Evolutionary conservation across 306 rosid genomes (phyloP).

Genomic region (Carpinus fangiana): DNA sequence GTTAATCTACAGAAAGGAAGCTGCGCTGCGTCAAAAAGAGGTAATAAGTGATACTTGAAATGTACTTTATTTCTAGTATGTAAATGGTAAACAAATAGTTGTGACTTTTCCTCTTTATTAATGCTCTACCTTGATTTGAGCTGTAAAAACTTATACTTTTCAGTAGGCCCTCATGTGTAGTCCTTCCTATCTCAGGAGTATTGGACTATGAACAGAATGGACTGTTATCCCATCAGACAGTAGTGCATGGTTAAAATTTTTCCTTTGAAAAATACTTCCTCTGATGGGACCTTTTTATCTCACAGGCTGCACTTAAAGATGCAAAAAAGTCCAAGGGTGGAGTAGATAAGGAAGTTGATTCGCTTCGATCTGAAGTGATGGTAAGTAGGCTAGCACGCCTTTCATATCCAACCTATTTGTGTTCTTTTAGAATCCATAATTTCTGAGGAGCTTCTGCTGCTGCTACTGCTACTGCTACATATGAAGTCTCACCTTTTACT

Average conservation of each 20-base stretch:
- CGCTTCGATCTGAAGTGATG: constrained; percentile 60
- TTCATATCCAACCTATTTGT: background rate
- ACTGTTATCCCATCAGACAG: constrained; percentile 22
- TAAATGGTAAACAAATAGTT: constrained; percentile 5
- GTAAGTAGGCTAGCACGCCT: constrained; percentile 35
- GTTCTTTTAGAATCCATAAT: constrained; percentile 9
- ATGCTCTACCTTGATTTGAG: background rate
- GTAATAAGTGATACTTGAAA: constrained; percentile 43
- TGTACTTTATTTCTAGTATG: constrained; percentile 22
- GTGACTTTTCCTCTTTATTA: background rate
- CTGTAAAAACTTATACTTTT: background rate
- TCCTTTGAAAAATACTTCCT: background rate
- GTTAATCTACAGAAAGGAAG: constrained; percentile 79
- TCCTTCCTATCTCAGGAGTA: background rate
- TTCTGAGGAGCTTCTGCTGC: constrained; percentile 14
- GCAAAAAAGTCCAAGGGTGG: constrained; percentile 68
- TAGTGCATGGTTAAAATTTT: constrained; percentile 27
- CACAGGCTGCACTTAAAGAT: constrained; percentile 85
- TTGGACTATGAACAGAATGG: constrained; percentile 15
- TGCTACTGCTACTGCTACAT: constrained; percentile 10
- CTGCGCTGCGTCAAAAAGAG: constrained; percentile 89
- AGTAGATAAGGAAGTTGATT: constrained; percentile 60
- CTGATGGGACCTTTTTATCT: constrained; percentile 27
- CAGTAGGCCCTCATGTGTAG: background rate
- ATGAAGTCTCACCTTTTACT: constrained; percentile 24